These are phyloP conservation scores for Stephania japonica DNA, from an alignment of 164 flowering plant genomes.

Conservation along the genomic window DNA sequence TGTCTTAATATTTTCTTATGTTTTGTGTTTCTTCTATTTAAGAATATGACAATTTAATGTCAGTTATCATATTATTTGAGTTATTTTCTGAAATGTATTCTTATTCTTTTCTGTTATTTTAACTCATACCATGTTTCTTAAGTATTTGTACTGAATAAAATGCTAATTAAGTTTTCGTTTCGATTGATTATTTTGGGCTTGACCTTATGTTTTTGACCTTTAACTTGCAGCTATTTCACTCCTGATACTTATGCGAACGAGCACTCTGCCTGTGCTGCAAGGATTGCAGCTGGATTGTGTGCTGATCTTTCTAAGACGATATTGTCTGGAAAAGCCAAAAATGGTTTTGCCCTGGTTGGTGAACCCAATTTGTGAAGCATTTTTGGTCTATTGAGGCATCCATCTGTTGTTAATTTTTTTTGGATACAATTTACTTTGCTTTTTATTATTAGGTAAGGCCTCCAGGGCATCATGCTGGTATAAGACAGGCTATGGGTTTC, in stretches of 20 bases:
- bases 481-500: constrained; percentile 86
- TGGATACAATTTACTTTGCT: constrained; percentile 7
- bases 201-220: constrained; percentile 5
- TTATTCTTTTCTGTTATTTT: not conserved
- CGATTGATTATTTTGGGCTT: not conserved
- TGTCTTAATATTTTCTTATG: not conserved
- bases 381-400: not conserved
- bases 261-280: constrained; percentile 89
- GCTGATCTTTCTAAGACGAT: constrained; percentile 82
- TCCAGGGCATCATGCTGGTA: constrained; percentile 99
- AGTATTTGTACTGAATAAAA: not conserved
- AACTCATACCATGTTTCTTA: not conserved
- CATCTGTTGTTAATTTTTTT: not conserved
- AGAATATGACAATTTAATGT: not conserved
- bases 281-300: constrained; percentile 97
- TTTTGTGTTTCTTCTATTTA: not conserved
- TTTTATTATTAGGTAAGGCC: constrained; percentile 69
- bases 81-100: not conserved
- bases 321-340: constrained; percentile 62
- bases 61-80: not conserved
- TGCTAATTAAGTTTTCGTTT: not conserved
- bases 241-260: constrained; percentile 96
- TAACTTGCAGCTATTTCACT: constrained; percentile 74
- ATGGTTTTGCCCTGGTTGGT: constrained; percentile 94
- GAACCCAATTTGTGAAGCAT: not conserved